Conservation (phyloP, 306 rosid genomes). For the Corylus heterophylla region DNA sequence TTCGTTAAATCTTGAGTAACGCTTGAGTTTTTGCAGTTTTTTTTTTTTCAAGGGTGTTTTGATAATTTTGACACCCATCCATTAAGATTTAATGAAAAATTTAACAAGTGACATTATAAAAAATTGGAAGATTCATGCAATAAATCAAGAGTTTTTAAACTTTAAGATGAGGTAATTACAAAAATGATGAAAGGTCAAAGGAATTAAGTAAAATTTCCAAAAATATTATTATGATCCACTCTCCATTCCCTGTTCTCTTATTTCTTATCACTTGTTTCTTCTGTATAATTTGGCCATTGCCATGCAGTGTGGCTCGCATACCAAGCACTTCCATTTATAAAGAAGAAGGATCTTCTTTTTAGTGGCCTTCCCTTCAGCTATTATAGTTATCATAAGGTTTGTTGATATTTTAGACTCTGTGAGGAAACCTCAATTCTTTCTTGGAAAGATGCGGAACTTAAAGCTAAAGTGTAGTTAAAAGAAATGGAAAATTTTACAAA, state of each 20-base stretch:
- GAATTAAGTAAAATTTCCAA: no score
- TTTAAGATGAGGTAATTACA: no score
- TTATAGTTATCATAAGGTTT: slow-evolving; percentile 70
- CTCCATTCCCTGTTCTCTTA: slow-evolving; percentile 7
- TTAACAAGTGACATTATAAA: no score
- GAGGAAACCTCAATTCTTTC: neutral
- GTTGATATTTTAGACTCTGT: slow-evolving; percentile 10
- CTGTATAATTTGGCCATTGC: slow-evolving; percentile 21
- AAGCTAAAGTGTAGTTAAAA: neutral
- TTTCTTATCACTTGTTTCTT: slow-evolving; percentile 3
- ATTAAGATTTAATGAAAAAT: no score
- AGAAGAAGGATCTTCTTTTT: slow-evolving; percentile 61
- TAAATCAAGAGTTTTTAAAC: no score
- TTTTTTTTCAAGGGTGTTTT: no score
- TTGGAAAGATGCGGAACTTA: neutral
- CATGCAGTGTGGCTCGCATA: slow-evolving; percentile 79
- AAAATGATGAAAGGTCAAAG: no score
- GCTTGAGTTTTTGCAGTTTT: no score
- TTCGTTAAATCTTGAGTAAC: no score
- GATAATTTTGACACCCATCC: no score
- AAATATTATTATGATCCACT: slow-evolving; percentile 18
- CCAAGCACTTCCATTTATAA: slow-evolving; percentile 72
- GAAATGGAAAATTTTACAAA: no score
- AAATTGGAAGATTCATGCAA: no score
- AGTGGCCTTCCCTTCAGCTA: slow-evolving; percentile 61